phyloP scores from a whole-genome alignment of 441 rosid genomes.

The Brassica hybrid region DNA sequence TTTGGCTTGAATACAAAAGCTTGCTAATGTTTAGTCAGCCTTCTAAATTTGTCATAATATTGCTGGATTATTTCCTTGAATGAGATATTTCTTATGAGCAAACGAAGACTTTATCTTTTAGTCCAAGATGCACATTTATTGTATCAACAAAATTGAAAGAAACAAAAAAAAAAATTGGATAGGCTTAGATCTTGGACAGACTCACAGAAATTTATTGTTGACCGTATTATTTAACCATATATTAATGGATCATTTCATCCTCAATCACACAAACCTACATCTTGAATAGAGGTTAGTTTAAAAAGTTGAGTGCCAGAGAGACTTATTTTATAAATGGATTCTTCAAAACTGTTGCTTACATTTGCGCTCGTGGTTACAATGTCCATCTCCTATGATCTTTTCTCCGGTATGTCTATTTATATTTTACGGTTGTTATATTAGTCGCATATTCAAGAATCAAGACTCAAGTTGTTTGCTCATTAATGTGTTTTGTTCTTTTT shows the following conservation, averaged over 20 bases:
- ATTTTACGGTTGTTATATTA: background rate
- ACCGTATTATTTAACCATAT: background rate
- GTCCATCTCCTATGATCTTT: constrained; percentile 20
- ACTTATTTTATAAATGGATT: constrained; percentile 1
- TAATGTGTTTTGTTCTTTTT: background rate
- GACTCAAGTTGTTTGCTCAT: background rate
- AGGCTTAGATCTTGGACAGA: background rate
- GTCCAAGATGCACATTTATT: background rate
- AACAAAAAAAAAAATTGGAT: background rate
- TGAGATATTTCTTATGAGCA: background rate
- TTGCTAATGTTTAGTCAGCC: background rate
- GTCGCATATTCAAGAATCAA: background rate
- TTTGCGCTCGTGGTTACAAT: constrained; percentile 16
- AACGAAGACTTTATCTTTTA: background rate
- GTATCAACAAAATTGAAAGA: background rate
- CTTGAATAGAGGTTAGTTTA: background rate
- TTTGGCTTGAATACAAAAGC: background rate
- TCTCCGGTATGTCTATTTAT: constrained; percentile 8
- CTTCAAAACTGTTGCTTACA: constrained; percentile 5
- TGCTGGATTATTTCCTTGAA: background rate
- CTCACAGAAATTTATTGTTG: background rate
- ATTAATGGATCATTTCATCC: background rate
- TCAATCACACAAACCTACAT: background rate
- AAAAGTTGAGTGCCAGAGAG: constrained; percentile 3
- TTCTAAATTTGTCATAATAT: background rate